Base-by-base conservation (phyloP, 2,329 filamentous ascomycete genomes). In the Fusarium succisae region DNA sequence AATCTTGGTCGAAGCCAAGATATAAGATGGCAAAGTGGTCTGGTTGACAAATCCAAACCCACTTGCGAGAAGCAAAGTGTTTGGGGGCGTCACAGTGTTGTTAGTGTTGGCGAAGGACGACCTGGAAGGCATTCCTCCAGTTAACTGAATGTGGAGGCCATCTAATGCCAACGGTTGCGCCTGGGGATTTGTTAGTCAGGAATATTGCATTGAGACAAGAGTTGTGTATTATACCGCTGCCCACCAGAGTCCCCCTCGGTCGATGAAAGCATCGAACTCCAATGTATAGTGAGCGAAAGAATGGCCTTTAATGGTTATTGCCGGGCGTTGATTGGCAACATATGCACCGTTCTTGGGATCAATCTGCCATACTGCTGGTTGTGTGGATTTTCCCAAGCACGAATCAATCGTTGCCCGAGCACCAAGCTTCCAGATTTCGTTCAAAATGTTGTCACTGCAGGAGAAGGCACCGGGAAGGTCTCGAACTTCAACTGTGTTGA, bases 31-130 rank as follows among this genome's bases (percentile, higher is more conserved):
- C 5, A 66, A 20, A 8, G 63, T 66, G 8, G 63, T 66, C 26
- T 65, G 63, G 20, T 66, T 66, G 24, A 66, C 41, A 35, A 65
- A 63, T 3, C 63, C 63, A 41, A 51, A 57, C 4, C 63, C 41
- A 6, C 60, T 65, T 10, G 48, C 51, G 14, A 66, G 38, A 5
- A 45, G 60, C 4, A 65, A 10, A 20, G 63, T 57, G 35, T 65
- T 66, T 11, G 39, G 28, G 24, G 41, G 60, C 2, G 63, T 65
- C 8, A 56, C 26, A 10, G 60, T 65, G 8, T 43, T 47, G 60
- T 66, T 65, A 28, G 30, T 35, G 41, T 66, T 66, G 18, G 44
- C 37, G 17, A 66, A 65, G 17, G 60, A 65, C 5, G 63, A 41
- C 7, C n/a, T 37, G 2, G 38, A 24, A 4, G 60, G 48, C 4